Evolutionary conservation across 768 basidiomycete genomes (phyloP).

Genomic region (Boletus subcaerulescens): DNA sequence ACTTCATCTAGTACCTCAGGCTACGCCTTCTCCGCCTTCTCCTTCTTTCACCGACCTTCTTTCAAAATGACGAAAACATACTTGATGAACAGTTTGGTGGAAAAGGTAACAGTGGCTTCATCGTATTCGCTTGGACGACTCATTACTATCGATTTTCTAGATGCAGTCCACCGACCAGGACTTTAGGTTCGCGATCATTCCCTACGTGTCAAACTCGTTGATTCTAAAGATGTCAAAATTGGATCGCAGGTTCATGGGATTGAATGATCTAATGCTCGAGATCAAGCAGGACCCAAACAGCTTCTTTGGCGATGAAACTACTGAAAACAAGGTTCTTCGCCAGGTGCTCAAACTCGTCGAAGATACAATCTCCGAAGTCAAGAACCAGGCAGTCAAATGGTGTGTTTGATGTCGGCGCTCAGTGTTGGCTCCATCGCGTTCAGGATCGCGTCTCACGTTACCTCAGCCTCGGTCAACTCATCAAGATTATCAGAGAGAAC

Average conservation of each 20-base stretch:
- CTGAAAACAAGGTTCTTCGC: constrained; percentile 81
- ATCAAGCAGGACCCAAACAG: constrained; percentile 72
- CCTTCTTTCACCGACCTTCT: not conserved
- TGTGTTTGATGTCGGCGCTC: constrained; percentile 26
- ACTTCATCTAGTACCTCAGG: not conserved
- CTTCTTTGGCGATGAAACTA: constrained; percentile 80
- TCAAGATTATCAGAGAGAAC: constrained; percentile 80
- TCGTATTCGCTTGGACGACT: not conserved
- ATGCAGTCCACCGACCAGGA: constrained; percentile 92
- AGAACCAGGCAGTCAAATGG: constrained; percentile 98
- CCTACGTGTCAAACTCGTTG: constrained; percentile 14
- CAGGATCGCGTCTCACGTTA: not conserved
- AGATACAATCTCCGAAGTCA: constrained; percentile 97
- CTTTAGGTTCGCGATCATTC: constrained; percentile 56
- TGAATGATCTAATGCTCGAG: constrained; percentile 91
- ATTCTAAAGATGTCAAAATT: constrained; percentile 13
- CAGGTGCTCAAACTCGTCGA: constrained; percentile 85
- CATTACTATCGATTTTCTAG: constrained; percentile 37
- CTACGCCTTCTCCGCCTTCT: not conserved
- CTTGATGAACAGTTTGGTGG: constrained; percentile 79
- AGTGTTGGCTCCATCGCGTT: not conserved
- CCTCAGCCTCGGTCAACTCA: constrained; percentile 79
- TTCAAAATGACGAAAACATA: constrained; percentile 79
- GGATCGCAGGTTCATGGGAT: constrained; percentile 83
- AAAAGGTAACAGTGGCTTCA: constrained; percentile 53